Percentiles rank a stretch among this genome's conserved stretches.
These are phyloP conservation scores for Fusarium circinatum DNA, from an alignment of 2,329 filamentous ascomycete species.

Conservation along the genomic window DNA sequence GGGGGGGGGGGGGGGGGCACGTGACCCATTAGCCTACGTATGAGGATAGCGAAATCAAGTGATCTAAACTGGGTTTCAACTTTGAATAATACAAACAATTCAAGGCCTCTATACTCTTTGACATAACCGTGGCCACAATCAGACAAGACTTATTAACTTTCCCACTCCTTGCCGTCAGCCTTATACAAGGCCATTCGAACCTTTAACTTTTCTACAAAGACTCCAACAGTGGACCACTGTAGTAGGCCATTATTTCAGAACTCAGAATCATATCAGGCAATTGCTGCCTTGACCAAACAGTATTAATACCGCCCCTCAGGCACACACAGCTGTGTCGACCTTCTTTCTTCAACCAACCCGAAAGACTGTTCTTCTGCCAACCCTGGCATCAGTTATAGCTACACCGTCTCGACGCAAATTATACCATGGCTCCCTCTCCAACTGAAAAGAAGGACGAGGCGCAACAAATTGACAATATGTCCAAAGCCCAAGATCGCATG, in stretches of 20 bases:
- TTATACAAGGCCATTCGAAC: background rate
- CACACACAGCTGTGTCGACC: background rate
- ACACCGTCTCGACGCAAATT: background rate
- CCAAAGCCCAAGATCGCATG: slow-evolving; percentile 71
- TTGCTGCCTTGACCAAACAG: background rate
- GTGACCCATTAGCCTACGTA: background rate
- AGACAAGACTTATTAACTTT: background rate
- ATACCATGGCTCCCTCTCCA: background rate
- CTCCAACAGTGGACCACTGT: background rate
- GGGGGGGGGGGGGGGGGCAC: too few relatives aligned
- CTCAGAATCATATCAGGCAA: background rate
- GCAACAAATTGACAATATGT: slow-evolving; percentile 45
- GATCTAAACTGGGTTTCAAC: background rate
- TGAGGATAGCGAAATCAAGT: background rate
- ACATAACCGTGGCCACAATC: background rate
- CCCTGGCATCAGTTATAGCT: background rate
- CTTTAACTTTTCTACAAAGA: background rate
- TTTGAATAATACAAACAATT: background rate
- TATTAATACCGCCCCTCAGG: background rate
- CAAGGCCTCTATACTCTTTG: background rate
- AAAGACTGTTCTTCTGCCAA: background rate
- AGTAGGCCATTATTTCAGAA: background rate
- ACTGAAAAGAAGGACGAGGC: slow-evolving; percentile 31
- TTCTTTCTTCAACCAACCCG: background rate
- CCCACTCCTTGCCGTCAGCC: background rate